Conservation (phyloP, 805 yeast genomes). For the Cyberlindnera americana region DNA sequence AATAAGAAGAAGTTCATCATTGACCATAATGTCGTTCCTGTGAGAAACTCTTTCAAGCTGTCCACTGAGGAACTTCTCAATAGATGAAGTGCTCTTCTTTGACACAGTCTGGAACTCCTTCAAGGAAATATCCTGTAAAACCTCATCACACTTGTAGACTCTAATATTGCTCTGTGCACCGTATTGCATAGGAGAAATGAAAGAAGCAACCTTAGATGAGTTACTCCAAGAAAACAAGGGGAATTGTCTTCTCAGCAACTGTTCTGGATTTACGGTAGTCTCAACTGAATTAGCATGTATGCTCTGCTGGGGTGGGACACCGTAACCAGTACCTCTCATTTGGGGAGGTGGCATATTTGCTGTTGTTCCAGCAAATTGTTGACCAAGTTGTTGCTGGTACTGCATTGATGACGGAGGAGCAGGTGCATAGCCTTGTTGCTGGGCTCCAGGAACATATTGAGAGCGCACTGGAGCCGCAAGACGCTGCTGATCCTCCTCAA, state of each 20-base stretch:
- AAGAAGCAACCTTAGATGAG: constrained; percentile 41
- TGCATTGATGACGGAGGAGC: neutral
- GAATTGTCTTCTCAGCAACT: constrained; percentile 58
- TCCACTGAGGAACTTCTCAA: constrained; percentile 27
- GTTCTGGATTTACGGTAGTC: constrained; percentile 46
- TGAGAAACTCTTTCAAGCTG: constrained; percentile 11
- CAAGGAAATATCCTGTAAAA: constrained; percentile 32
- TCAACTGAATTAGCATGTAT: constrained; percentile 13
- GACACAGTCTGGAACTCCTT: constrained; percentile 34
- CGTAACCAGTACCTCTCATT: neutral
- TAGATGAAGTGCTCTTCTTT: constrained; percentile 27
- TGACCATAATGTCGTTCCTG: constrained; percentile 41
- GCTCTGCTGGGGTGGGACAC: constrained; percentile 1
- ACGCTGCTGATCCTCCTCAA: constrained; percentile 6
- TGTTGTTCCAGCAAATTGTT: neutral
- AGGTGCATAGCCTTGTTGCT: neutral
- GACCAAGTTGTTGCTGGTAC: constrained; percentile 5
- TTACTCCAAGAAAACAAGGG: constrained; percentile 71
- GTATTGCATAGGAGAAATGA: constrained; percentile 32
- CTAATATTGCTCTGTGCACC: constrained; percentile 36
- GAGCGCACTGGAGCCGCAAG: constrained; percentile 3
- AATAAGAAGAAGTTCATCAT: constrained; percentile 65
- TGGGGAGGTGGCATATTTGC: neutral
- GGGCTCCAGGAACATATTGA: too few relatives aligned
- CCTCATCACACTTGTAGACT: constrained; percentile 32